A percentile compares a stretch with the other conserved stretches of the same genome.
Conservation (phyloP, 83 land plant species). For the Thuja plicata region DNA sequence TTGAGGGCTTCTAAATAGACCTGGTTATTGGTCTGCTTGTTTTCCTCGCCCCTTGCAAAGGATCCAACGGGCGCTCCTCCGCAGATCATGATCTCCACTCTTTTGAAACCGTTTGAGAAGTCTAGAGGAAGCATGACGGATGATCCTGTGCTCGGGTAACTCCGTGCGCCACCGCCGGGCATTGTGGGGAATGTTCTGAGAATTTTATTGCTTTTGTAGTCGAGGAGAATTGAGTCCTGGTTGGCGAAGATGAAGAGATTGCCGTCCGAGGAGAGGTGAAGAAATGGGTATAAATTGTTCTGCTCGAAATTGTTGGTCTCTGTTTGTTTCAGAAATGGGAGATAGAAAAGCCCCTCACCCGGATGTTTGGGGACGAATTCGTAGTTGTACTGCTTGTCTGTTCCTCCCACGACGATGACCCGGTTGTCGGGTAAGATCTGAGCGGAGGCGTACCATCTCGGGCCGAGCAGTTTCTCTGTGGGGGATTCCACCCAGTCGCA, state of each 20-base stretch:
- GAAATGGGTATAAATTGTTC: constrained; percentile 64
- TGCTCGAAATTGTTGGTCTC: background rate
- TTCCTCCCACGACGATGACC: constrained; percentile 50
- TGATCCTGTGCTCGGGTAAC: constrained; percentile 67
- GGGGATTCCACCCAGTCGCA: constrained; percentile 54
- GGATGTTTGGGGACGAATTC: constrained; percentile 44
- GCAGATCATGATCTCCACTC: constrained; percentile 56
- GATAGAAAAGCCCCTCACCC: constrained; percentile 1
- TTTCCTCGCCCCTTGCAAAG: background rate
- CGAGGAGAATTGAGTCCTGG: constrained; percentile 53
- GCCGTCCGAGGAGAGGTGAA: constrained; percentile 62
- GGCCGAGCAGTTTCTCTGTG: background rate
- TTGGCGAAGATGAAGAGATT: constrained; percentile 78
- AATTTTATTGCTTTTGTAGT: constrained; percentile 41
- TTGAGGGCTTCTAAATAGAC: constrained; percentile 6
- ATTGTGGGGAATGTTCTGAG: constrained; percentile 42
- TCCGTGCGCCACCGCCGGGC: constrained; percentile 52
- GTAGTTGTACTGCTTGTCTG: constrained; percentile 14
- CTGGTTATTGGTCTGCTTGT: background rate
- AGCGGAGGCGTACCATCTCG: constrained; percentile 65
- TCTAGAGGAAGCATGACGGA: constrained; percentile 67
- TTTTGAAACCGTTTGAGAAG: constrained; percentile 17
- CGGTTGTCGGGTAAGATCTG: constrained; percentile 52
- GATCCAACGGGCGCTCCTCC: constrained; percentile 61
- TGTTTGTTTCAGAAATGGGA: constrained; percentile 35